phyloP scores from a whole-genome alignment of 768 basidiomycete genomes.

The Cystobasidium tubakii region DNA sequence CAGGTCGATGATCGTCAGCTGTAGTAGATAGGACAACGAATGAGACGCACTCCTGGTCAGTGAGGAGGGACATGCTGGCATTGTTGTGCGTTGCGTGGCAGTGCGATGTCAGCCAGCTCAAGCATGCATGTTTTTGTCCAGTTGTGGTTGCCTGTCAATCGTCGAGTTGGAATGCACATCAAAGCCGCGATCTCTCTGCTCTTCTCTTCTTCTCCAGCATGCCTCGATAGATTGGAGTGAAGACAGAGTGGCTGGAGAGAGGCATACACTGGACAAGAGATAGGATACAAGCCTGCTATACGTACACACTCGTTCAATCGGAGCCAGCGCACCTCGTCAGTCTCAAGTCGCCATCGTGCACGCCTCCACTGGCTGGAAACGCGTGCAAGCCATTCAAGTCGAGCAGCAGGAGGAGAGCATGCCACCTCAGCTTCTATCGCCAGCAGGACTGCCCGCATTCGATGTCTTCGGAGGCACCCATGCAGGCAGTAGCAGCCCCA shows the following conservation, averaged over 20 bases:
- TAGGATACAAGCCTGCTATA: neutral
- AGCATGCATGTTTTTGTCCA: slow-evolving; percentile 21
- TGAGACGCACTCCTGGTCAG: slow-evolving; percentile 21
- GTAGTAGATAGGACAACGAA: neutral
- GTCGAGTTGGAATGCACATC: neutral
- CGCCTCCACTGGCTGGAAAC: neutral
- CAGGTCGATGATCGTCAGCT: slow-evolving; percentile 2
- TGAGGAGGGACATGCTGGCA: slow-evolving; percentile 27
- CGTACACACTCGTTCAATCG: neutral
- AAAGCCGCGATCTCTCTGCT: slow-evolving; percentile 1
- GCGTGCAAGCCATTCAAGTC: slow-evolving; percentile 3
- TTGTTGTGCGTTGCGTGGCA: neutral
- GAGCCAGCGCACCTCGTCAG: neutral
- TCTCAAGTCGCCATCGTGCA: no score
- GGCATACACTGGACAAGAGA: neutral
- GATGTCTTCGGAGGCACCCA: neutral
- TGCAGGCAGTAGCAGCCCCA: neutral
- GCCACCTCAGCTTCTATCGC: slow-evolving; percentile 24
- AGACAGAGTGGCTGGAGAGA: neutral
- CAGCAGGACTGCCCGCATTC: slow-evolving; percentile 27
- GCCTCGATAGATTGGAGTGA: slow-evolving; percentile 6
- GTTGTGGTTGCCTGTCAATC: neutral
- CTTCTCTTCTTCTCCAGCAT: slow-evolving; percentile 6
- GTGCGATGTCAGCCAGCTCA: neutral
- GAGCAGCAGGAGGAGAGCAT: neutral